These are phyloP conservation scores for Globisporangium iwayamae DNA, from an alignment of 352 stramenopile genomes.

Conservation along the genomic window DNA sequence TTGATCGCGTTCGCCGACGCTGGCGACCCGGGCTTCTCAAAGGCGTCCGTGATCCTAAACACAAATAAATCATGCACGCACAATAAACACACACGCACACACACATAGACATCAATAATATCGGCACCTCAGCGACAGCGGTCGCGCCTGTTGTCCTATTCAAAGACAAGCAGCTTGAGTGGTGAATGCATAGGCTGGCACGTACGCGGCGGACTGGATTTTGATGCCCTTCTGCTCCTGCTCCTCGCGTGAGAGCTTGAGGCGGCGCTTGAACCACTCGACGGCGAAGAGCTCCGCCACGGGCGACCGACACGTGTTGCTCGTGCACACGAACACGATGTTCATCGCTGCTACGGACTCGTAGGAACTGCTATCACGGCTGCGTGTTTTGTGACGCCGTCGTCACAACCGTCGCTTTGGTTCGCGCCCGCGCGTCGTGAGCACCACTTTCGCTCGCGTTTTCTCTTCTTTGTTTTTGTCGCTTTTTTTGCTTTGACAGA, in stretches of 20 bases:
- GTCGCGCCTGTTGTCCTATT: no score
- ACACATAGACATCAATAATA: not conserved
- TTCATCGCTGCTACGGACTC: slow-evolving; percentile 34
- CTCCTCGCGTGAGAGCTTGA: slow-evolving; percentile 63
- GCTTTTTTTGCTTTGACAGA: no score
- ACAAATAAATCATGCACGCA: not conserved
- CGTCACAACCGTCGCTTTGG: no score
- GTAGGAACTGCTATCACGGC: not conserved
- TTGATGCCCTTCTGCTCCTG: slow-evolving; percentile 64
- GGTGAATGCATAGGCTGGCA: slow-evolving; percentile 3
- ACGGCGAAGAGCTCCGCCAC: slow-evolving; percentile 74
- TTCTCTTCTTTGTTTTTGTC: no score
- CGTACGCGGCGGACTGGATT: slow-evolving; percentile 71
- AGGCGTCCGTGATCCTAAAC: slow-evolving; percentile 62
- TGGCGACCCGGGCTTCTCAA: slow-evolving; percentile 58
- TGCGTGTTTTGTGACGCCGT: not conserved
- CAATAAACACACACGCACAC: not conserved
- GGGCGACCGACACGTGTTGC: slow-evolving; percentile 81
- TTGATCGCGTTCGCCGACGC: slow-evolving; percentile 58
- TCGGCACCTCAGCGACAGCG: no score
- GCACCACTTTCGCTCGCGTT: no score
- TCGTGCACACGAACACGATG: slow-evolving; percentile 83
- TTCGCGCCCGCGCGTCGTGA: no score
- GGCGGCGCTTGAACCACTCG: slow-evolving; percentile 70
- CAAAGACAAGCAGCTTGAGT: no score